A percentile compares a stretch with the other conserved stretches of the same genome.
Conservation (phyloP, 352 stramenopile species). For the Pythium biforme region DNA sequence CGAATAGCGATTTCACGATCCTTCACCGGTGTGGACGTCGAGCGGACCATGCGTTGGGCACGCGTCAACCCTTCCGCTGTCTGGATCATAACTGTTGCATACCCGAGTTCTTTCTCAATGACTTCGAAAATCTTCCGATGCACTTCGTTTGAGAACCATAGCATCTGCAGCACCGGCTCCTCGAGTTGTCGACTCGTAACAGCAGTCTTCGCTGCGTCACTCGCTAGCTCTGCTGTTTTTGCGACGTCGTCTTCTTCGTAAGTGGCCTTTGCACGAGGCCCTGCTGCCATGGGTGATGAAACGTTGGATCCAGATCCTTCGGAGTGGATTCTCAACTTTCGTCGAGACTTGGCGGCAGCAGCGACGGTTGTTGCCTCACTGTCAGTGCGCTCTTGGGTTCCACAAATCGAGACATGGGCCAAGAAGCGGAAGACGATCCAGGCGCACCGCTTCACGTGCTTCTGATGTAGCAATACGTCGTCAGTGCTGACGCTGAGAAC, state of each 20-base stretch:
- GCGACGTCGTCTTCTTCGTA: conserved; percentile 49
- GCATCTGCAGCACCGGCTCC: conserved; percentile 69
- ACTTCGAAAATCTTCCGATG: conserved; percentile 86
- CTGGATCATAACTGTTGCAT: conserved; percentile 66
- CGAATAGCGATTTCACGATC: conserved; percentile 46
- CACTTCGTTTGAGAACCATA: conserved; percentile 88
- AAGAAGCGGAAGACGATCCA: conserved; percentile 86
- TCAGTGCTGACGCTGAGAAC: conserved; percentile 58
- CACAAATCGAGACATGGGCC: conserved; percentile 65
- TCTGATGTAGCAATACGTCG: conserved; percentile 66
- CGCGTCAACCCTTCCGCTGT: conserved; percentile 72
- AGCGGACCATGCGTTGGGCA: conserved; percentile 81
- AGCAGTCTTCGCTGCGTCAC: conserved; percentile 75
- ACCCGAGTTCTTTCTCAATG: conserved; percentile 77
- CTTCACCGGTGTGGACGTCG: conserved; percentile 73
- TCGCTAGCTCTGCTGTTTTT: conserved; percentile 70
- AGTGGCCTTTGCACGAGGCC: conserved; percentile 25
- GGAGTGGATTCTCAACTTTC: conserved; percentile 64
- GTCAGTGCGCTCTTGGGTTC: conserved; percentile 66
- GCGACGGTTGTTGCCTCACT: conserved; percentile 67
- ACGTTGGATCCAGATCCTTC: conserved; percentile 23
- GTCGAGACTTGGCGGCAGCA: conserved; percentile 65
- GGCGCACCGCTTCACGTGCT: conserved; percentile 64
- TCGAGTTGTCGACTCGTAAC: conserved; percentile 71
- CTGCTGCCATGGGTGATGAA: conserved; percentile 18